Evolutionary conservation across 2,329 filamentous ascomycete genomes (phyloP).

Genomic region (Colletotrichum sp.): DNA sequence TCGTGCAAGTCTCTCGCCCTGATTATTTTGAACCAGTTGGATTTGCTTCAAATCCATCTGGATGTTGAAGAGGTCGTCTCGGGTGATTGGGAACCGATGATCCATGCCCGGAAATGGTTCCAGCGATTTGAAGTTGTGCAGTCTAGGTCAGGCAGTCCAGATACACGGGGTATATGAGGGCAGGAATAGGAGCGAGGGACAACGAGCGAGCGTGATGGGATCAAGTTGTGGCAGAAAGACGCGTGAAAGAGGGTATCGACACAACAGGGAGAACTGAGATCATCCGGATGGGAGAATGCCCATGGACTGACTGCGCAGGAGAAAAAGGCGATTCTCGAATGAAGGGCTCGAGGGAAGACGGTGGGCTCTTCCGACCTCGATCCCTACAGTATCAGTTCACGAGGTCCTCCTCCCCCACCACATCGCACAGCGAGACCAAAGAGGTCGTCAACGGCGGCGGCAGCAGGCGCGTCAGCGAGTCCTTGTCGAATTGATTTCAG

Average conservation of each 20-base stretch:
- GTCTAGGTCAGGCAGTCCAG: neutral
- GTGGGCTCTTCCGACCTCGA: constrained; percentile 33
- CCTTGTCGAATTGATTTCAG: constrained; percentile 2
- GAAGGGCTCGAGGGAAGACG: constrained; percentile 12
- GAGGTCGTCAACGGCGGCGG: constrained; percentile 13
- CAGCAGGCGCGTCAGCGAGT: constrained; percentile 21
- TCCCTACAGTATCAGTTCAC: constrained; percentile 39
- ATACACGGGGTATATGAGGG: neutral
- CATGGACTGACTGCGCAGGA: neutral
- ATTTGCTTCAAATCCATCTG: constrained; percentile 75
- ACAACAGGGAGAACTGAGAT: neutral
- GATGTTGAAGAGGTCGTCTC: constrained; percentile 71
- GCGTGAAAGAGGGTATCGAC: neutral
- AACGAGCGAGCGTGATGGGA: constrained; percentile 7
- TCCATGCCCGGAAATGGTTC: constrained; percentile 59
- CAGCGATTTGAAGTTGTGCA: constrained; percentile 10
- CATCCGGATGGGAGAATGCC: neutral
- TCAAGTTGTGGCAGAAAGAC: neutral
- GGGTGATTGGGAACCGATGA: constrained; percentile 62
- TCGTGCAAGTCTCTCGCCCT: constrained; percentile 65
- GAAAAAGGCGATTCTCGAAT: neutral
- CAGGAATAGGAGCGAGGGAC: neutral
- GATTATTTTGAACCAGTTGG: constrained; percentile 65
- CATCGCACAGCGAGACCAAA: constrained; percentile 44
- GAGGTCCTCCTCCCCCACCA: constrained; percentile 45